Base-by-base conservation (phyloP, 2,329 filamentous ascomycete species). In the Tolypocladium paradoxum region DNA sequence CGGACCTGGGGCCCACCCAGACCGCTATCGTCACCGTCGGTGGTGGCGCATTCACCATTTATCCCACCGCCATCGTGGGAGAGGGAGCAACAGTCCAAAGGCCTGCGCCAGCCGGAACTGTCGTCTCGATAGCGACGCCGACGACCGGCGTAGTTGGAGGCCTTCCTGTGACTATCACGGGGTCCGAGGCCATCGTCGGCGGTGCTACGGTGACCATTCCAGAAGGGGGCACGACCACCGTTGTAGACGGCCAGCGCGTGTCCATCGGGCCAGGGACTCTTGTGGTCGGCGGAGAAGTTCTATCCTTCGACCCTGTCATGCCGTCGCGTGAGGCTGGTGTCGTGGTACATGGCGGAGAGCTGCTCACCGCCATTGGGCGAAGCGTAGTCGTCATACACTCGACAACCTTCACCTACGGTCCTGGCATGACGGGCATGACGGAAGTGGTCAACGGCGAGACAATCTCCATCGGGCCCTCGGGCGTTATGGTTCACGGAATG, bases 391-490 rank as follows among this genome's bases (percentile, higher is more conserved):
- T 76, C 16, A 61, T 76, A 24, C 65, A 68, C 49, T 70, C 69
- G 6, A 71, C 67, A 3, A 76, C 73, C 7, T 64, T 77, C 50
- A 76, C 72, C 1, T 79, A 79, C 56, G 72, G 72, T 1, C 61
- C 66, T 0, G 61, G 58, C 31, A 62, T 65, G 4, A 56, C 68
- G 4, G 62, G 60, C 1, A 62, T 64, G 0, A 70, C 70, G 0
- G 66, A 68, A 16, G 65, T 74, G 2, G 61, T 84, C 29, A 72
- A 73, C 54, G 77, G 76, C 18, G 76, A 79, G 40, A 75, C 73
- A 5, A 67, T 83, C 55, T 70, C 73, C 2, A 68, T 83, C 50
- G 77, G 74, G 0, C 73, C 77, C 3, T 63, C 62, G 0, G 76
- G 73, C 22, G 60, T 79, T 6, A 58, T 68, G 2, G 61, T 74